Evolutionary conservation across 768 basidiomycete species (phyloP).

Genomic region (Kwoniella botswanensis): DNA sequence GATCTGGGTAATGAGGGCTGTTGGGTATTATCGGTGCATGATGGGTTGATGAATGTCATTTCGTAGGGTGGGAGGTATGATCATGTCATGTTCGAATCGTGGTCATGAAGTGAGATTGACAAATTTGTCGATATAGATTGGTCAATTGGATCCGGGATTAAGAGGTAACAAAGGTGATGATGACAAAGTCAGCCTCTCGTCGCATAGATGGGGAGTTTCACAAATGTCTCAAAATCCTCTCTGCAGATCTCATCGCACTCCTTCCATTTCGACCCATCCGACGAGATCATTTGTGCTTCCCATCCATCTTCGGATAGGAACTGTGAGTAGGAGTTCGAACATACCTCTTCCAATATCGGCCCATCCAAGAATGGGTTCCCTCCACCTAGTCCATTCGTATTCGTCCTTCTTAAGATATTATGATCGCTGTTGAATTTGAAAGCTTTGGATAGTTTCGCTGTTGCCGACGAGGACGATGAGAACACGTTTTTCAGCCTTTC

Average conservation of each 20-base stretch:
- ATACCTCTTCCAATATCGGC: constrained; percentile 45
- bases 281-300: too few relatives aligned
- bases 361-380: constrained; percentile 50
- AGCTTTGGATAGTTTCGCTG: constrained; percentile 41
- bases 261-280: too few relatives aligned
- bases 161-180: too few relatives aligned
- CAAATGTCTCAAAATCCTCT: too few relatives aligned
- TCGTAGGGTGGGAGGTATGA: neutral
- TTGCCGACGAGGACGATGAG: constrained; percentile 20
- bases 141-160: too few relatives aligned
- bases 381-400: constrained; percentile 15
- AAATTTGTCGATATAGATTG: neutral
- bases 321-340: constrained; percentile 3
- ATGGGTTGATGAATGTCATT: neutral
- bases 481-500: constrained; percentile 28
- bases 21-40: neutral
- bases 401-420: constrained; percentile 28
- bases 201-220: too few relatives aligned
- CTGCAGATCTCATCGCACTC: too few relatives aligned
- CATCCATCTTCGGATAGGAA: too few relatives aligned
- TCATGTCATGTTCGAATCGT: too few relatives aligned
- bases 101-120: neutral
- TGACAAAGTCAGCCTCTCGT: too few relatives aligned
- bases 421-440: constrained; percentile 43
- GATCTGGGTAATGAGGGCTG: constrained; percentile 26